Conservation (phyloP, 129 eudicot genomes). For the Dittrichia graveolens region DNA sequence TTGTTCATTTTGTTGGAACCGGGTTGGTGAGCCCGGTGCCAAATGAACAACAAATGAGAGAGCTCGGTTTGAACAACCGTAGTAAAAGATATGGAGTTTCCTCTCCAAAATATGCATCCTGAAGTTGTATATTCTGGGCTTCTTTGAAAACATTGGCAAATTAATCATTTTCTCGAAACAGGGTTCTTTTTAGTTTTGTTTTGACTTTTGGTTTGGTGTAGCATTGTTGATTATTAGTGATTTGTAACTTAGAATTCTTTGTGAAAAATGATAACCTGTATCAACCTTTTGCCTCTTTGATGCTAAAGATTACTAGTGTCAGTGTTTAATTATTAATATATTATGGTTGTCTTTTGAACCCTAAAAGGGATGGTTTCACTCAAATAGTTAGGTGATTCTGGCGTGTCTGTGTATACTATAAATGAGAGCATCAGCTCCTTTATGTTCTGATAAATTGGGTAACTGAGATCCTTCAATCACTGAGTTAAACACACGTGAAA, state of each 20-base stretch:
- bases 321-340: background rate
- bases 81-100: conserved; percentile 33
- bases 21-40: conserved; percentile 62
- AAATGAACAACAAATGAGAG: conserved; percentile 66
- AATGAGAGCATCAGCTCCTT: too few relatives aligned
- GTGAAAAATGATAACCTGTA: conserved; percentile 27
- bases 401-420: background rate
- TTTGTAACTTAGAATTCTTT: conserved; percentile 25
- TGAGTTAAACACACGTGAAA: too few relatives aligned
- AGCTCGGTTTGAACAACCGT: conserved; percentile 56
- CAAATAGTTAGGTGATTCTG: background rate
- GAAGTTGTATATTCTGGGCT: background rate
- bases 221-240: conserved; percentile 22
- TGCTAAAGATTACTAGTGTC: conserved; percentile 11
- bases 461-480: too few relatives aligned
- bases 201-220: conserved; percentile 15
- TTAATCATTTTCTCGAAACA: background rate
- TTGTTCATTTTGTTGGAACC: conserved; percentile 69
- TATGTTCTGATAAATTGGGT: too few relatives aligned
- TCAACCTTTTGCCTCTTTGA: background rate
- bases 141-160: conserved; percentile 7
- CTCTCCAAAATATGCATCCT: conserved; percentile 37
- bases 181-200: background rate
- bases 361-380: background rate
- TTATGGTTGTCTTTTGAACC: background rate